phyloP scores from a whole-genome alignment of 805 yeast genomes.

The Nematodospora valgi region DNA sequence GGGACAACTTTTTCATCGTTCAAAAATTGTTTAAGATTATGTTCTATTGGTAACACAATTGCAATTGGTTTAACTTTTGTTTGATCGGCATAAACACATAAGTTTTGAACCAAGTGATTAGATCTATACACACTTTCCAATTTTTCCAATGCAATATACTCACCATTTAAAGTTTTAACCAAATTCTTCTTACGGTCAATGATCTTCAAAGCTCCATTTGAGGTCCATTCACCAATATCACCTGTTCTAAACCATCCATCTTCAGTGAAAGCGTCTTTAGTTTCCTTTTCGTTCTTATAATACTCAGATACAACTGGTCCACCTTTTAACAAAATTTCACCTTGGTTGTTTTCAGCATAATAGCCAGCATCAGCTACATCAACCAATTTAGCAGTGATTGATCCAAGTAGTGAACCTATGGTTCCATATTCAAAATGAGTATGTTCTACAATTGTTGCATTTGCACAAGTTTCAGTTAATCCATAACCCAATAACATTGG shows the following conservation, averaged over 20 bases:
- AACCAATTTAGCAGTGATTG: slow-evolving; percentile 81
- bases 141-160: slow-evolving; percentile 95
- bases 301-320: slow-evolving; percentile 70
- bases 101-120: slow-evolving; percentile 67
- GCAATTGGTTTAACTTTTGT: slow-evolving; percentile 88
- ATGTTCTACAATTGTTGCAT: slow-evolving; percentile 68
- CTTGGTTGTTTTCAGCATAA: slow-evolving; percentile 84
- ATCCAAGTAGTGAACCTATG: slow-evolving; percentile 80
- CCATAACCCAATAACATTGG: slow-evolving; percentile 96
- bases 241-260: slow-evolving; percentile 97
- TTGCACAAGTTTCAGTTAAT: slow-evolving; percentile 93
- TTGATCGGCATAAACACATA: slow-evolving; percentile 92
- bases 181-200: slow-evolving; percentile 95
- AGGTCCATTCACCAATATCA: slow-evolving; percentile 92
- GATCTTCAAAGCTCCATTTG: slow-evolving; percentile 72
- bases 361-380: slow-evolving; percentile 93
- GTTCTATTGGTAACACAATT: slow-evolving; percentile 78
- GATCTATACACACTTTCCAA: slow-evolving; percentile 90
- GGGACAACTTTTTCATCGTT: slow-evolving; percentile 51
- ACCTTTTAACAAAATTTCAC: slow-evolving; percentile 85
- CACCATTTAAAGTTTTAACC: slow-evolving; percentile 95
- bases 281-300: slow-evolving; percentile 80
- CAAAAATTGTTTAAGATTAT: slow-evolving; percentile 52
- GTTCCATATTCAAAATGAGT: slow-evolving; percentile 65
- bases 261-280: slow-evolving; percentile 65